Conservation (phyloP, 257 asterid species). For the Knoxia roxburghii region DNA sequence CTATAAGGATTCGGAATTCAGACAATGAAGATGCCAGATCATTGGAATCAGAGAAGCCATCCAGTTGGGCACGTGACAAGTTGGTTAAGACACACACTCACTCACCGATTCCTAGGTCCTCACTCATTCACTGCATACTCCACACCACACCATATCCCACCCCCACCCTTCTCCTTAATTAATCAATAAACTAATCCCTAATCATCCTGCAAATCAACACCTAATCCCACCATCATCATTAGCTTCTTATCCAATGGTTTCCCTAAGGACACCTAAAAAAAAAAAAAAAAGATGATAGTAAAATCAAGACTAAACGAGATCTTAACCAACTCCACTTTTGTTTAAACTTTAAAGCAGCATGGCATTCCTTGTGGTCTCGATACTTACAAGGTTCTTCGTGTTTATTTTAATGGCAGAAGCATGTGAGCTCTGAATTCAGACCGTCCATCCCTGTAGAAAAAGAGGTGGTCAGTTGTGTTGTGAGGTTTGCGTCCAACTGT, state of each 20-base stretch:
- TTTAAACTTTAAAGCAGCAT: background rate
- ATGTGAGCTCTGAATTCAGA: constrained; percentile 5
- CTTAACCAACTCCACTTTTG: constrained; percentile 10
- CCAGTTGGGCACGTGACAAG: constrained; percentile 22
- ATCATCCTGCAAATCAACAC: background rate
- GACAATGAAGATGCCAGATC: constrained; percentile 15
- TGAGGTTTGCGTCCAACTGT: background rate
- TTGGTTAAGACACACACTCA: constrained; percentile 7
- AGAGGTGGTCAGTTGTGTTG: background rate
- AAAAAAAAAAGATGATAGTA: no score
- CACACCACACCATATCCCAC: background rate
- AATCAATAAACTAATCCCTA: background rate
- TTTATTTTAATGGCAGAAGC: background rate
- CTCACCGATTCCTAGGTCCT: constrained; percentile 5
- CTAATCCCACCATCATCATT: background rate
- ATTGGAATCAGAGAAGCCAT: constrained; percentile 6
- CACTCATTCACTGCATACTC: background rate
- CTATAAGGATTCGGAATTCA: background rate
- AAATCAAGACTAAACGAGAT: constrained; percentile 6
- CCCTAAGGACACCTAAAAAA: no score
- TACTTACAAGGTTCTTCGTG: background rate
- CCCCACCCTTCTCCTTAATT: background rate
- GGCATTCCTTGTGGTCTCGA: background rate
- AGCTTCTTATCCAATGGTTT: constrained; percentile 11
- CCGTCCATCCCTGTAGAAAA: constrained; percentile 4